Conservation (phyloP, 441 rosid genomes). For the Erodium chrysanthum region DNA sequence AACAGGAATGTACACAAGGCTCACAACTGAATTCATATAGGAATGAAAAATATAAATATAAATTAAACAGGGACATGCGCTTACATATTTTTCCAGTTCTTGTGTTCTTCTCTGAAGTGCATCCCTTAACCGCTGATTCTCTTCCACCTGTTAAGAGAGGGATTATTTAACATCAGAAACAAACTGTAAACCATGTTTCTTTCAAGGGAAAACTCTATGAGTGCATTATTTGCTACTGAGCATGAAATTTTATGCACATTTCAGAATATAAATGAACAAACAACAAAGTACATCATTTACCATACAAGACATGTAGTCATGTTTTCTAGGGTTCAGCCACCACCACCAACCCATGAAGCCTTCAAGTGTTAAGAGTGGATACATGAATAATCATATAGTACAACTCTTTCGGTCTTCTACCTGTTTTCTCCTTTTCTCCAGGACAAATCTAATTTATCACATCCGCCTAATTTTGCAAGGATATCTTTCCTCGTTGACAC, state of each 20-base stretch:
- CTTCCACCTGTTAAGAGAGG: constrained; percentile 51
- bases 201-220: neutral
- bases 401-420: neutral
- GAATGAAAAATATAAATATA: neutral
- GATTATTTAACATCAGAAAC: constrained; percentile 15
- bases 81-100: constrained; percentile 68
- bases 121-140: constrained; percentile 61
- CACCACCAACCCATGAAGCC: neutral
- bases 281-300: neutral
- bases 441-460: neutral
- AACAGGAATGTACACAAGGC: neutral
- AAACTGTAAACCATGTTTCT: constrained; percentile 7
- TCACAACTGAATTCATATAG: neutral
- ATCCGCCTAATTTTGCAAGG: neutral
- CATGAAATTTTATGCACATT: neutral
- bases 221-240: neutral
- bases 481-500: neutral
- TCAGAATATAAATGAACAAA: neutral
- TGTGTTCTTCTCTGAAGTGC: constrained; percentile 59
- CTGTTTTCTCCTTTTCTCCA: neutral
- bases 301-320: neutral
- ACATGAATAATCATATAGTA: neutral
- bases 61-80: constrained; percentile 9
- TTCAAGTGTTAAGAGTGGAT: neutral
- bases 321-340: neutral